Base-by-base conservation (phyloP, 106 monocot species). In the Posidonia australis region DNA sequence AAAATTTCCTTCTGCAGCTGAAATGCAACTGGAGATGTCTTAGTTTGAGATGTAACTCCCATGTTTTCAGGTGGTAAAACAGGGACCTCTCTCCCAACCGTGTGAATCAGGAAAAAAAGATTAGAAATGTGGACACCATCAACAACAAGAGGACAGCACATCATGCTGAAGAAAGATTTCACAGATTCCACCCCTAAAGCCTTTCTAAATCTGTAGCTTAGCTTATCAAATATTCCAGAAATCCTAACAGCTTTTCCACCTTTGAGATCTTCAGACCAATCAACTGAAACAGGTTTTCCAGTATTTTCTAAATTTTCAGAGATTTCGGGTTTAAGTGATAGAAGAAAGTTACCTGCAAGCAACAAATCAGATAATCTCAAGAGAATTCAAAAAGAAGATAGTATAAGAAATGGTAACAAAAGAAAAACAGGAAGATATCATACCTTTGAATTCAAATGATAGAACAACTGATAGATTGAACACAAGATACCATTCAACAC, bases 1-100 rank as follows among this genome's bases (percentile, higher is more conserved):
- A 85, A 88, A 67, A 92, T 84, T 70, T 92, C 92, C 52, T 77
- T 87, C 28, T 86, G 85, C 30, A 85, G 51, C 72, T 82, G 84
- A 69, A 83, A 62, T 47, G 80, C 76, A 61, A 83, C 68, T 44
- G 82, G 74, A 70, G 82, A 80, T 54, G 41, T n/a, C 18, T 55
- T 68, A 63, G 0, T 5, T n/a, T 67, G 71, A 60, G 64, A 72
- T 25, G 42, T 11, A 46, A 58, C 72, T 17, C 64, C 74, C 30
- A 58, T 46, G 49, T 79, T 72, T 60, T 64, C 36, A 77, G 84
- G 75, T 44, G 76, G 72, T 54, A 79, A 62, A 55, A 92, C 59
- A 31, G 92, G 92, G 16, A 92, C 87, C 66, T 92, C 84, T 78
- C 84, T 92, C 70, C 63, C 73, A 58, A 78, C 64, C 21, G 76